Evolutionary conservation across 441 rosid genomes (phyloP).

Genomic region (Hura crepitans): DNA sequence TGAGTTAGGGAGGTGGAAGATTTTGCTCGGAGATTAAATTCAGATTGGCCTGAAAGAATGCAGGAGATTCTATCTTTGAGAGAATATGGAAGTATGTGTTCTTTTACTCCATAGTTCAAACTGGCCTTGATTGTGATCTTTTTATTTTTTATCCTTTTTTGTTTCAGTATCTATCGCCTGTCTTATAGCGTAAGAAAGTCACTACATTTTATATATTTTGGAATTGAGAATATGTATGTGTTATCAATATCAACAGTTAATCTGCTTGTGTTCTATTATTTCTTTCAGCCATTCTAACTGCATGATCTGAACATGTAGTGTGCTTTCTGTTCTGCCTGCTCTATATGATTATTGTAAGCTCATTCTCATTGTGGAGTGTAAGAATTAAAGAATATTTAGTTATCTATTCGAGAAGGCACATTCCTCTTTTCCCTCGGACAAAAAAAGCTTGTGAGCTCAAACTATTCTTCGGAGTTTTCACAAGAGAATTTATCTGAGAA

Average conservation of each 20-base stretch:
- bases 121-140: background rate
- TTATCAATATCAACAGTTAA: background rate
- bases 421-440: no score
- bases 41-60: conserved; percentile 66
- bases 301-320: background rate
- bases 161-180: background rate
- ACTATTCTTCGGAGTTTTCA: no score
- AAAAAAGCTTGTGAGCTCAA: no score
- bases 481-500: no score
- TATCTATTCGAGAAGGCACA: no score
- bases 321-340: no score
- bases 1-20: conserved; percentile 58
- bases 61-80: conserved; percentile 47
- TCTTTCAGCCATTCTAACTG: background rate
- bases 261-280: background rate
- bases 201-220: background rate
- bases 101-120: conserved; percentile 19
- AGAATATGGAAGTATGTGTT: conserved; percentile 50
- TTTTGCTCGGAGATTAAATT: conserved; percentile 58
- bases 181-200: background rate
- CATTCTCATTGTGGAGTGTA: no score
- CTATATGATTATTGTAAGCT: no score
- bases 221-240: background rate
- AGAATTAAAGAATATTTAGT: no score
- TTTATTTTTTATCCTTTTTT: background rate